Evolutionary conservation across 2,329 filamentous ascomycete species (phyloP).

Genomic region (Botrytis deweyae): DNA sequence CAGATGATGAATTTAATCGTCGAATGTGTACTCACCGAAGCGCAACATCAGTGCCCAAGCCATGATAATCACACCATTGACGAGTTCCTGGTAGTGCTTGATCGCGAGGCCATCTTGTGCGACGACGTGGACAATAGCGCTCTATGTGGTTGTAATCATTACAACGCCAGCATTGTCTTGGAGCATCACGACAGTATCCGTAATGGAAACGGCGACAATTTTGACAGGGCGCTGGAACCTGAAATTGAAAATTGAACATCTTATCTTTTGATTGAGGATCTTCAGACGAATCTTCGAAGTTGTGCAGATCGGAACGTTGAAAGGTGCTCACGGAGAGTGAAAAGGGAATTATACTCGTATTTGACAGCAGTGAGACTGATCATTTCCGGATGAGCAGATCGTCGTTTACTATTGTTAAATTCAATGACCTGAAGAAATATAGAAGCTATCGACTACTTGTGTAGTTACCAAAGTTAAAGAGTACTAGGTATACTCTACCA

Average conservation of each 20-base stretch:
- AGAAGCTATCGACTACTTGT: background rate
- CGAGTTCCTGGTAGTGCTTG: slow-evolving; percentile 29
- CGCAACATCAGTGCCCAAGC: slow-evolving; percentile 26
- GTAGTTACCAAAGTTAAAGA: background rate
- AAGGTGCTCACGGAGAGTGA: background rate
- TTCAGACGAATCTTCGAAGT: too few species aligned
- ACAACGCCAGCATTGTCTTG: slow-evolving; percentile 29
- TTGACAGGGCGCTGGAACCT: slow-evolving; percentile 24
- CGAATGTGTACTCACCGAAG: slow-evolving; percentile 8
- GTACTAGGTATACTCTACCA: background rate
- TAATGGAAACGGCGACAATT: slow-evolving; percentile 33
- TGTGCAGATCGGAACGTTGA: background rate
- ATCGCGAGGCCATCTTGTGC: slow-evolving; percentile 18
- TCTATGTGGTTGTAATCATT: slow-evolving; percentile 29
- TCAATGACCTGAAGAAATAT: background rate
- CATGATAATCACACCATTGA: slow-evolving; percentile 30
- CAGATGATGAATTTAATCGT: too few species aligned
- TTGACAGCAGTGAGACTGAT: background rate
- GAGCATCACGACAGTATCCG: slow-evolving; percentile 24
- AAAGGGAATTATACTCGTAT: too few species aligned
- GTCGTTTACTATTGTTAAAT: background rate
- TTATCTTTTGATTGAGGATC: background rate
- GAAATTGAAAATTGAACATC: slow-evolving; percentile 25
- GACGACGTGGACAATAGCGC: slow-evolving; percentile 29
- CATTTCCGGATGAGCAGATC: background rate